These are phyloP conservation scores for Colletotrichum liriopes DNA, from an alignment of 2,329 filamentous ascomycete genomes.

Conservation along the genomic window DNA sequence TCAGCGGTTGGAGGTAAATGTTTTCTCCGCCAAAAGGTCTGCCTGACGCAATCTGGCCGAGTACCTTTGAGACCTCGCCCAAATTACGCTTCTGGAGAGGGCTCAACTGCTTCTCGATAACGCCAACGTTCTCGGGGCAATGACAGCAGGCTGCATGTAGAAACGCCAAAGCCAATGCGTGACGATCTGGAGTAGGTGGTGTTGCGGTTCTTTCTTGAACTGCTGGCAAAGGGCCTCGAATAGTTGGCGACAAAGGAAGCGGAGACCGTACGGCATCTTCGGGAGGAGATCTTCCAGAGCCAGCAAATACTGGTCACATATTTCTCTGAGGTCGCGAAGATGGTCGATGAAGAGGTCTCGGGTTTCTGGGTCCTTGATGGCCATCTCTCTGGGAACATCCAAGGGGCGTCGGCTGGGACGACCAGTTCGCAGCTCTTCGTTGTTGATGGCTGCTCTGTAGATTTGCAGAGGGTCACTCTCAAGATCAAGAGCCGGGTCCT, in stretches of 20 bases:
- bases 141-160: slow-evolving; percentile 91
- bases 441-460: slow-evolving; percentile 94
- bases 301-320: slow-evolving; percentile 90
- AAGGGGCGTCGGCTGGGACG: slow-evolving; percentile 84
- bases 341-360: slow-evolving; percentile 94
- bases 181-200: slow-evolving; percentile 85
- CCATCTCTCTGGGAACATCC: slow-evolving; percentile 90
- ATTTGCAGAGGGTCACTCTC: slow-evolving; percentile 99
- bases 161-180: slow-evolving; percentile 95
- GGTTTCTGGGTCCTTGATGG: slow-evolving; percentile 96
- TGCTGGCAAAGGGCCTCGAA: slow-evolving; percentile 83
- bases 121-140: slow-evolving; percentile 92
- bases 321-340: slow-evolving; percentile 92
- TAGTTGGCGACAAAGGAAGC: slow-evolving; percentile 89
- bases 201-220: slow-evolving; percentile 85
- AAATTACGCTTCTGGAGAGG: slow-evolving; percentile 95
- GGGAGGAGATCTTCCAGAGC: slow-evolving; percentile 86
- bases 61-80: slow-evolving; percentile 90
- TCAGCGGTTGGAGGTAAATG: slow-evolving; percentile 94
- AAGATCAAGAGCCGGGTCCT: slow-evolving; percentile 90
- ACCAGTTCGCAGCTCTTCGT: slow-evolving; percentile 95
- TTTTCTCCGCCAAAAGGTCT: slow-evolving; percentile 94
- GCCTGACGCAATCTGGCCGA: slow-evolving; percentile 90
- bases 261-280: slow-evolving; percentile 92
- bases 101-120: slow-evolving; percentile 89